phyloP scores from a whole-genome alignment of 306 rosid genomes.

The Cicer yamashitae region DNA sequence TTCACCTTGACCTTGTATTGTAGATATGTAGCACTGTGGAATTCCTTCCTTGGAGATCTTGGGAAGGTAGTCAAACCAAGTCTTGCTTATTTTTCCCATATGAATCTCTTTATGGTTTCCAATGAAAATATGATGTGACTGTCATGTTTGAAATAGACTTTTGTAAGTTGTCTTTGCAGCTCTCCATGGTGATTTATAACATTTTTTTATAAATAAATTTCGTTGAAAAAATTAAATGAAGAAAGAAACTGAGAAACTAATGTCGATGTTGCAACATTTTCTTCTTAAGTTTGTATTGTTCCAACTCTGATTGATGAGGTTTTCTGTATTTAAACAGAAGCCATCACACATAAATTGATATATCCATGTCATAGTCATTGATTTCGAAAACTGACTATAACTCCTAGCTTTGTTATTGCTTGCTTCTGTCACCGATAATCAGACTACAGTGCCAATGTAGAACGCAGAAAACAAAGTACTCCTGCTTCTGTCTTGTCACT shows the following conservation, averaged over 20 bases:
- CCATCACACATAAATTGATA: not conserved
- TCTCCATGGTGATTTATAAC: not conserved
- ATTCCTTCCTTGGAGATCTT: slow-evolving; percentile 97
- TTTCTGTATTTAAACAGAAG: slow-evolving; percentile 26
- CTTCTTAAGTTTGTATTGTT: slow-evolving; percentile 6
- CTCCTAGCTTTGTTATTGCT: slow-evolving; percentile 26
- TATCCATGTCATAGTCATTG: slow-evolving; percentile 8
- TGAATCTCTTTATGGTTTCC: slow-evolving; percentile 30
- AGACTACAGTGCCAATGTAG: not conserved
- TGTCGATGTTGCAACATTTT: slow-evolving; percentile 9
- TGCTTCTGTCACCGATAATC: slow-evolving; percentile 13
- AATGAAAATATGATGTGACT: slow-evolving; percentile 21
- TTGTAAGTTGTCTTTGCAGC: slow-evolving; percentile 27
- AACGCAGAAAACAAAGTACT: slow-evolving; percentile 10
- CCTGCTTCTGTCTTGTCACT: not conserved
- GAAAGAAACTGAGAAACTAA: slow-evolving; percentile 8
- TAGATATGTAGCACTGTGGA: slow-evolving; percentile 89
- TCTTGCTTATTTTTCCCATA: slow-evolving; percentile 26
- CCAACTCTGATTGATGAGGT: slow-evolving; percentile 3
- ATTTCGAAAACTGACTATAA: slow-evolving; percentile 18
- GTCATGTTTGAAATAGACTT: slow-evolving; percentile 9
- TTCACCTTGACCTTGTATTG: slow-evolving; percentile 60
- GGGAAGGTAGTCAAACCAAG: slow-evolving; percentile 74
- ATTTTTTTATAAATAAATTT: not conserved
- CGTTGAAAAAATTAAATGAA: not conserved